phyloP scores from a whole-genome alignment of 140 eudicot genomes.

The Bidens hawaiensis region DNA sequence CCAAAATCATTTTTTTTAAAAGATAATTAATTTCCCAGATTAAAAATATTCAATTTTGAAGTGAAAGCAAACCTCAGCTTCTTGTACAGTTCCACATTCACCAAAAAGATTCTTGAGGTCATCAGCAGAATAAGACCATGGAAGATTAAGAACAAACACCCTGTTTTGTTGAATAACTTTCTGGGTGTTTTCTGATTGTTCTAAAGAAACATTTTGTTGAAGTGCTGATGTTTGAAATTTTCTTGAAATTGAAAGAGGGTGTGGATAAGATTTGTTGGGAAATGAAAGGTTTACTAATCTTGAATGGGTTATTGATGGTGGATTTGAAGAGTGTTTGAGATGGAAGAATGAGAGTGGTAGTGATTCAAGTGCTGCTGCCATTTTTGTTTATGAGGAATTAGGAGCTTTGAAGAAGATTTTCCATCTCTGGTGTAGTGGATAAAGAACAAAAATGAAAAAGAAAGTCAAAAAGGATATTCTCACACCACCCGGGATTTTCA shows the following conservation, averaged over 20 bases:
- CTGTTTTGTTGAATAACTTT: slow-evolving; percentile 25
- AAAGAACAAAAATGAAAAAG: neutral
- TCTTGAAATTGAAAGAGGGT: slow-evolving; percentile 21
- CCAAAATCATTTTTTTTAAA: neutral
- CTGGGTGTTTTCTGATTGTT: slow-evolving; percentile 18
- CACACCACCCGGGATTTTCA: too few relatives aligned
- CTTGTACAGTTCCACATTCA: slow-evolving; percentile 73
- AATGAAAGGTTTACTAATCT: slow-evolving; percentile 13
- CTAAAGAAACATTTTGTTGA: slow-evolving; percentile 24
- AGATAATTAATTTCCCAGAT: neutral
- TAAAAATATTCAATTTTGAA: neutral
- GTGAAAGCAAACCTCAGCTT: slow-evolving; percentile 49
- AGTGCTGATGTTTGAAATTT: slow-evolving; percentile 23
- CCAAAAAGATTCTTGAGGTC: slow-evolving; percentile 63
- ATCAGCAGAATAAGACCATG: slow-evolving; percentile 65
- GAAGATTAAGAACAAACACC: slow-evolving; percentile 80
- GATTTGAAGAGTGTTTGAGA: slow-evolving; percentile 35
- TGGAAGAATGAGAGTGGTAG: slow-evolving; percentile 33
- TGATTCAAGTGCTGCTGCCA: slow-evolving; percentile 55
- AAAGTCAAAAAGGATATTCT: too few relatives aligned
- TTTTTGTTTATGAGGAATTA: slow-evolving; percentile 10
- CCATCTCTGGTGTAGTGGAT: slow-evolving; percentile 7
- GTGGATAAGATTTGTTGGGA: slow-evolving; percentile 34
- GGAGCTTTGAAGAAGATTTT: neutral
- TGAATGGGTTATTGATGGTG: slow-evolving; percentile 18